phyloP scores from a whole-genome alignment of 164 flowering plant species.

The Magnolia officinalis region DNA sequence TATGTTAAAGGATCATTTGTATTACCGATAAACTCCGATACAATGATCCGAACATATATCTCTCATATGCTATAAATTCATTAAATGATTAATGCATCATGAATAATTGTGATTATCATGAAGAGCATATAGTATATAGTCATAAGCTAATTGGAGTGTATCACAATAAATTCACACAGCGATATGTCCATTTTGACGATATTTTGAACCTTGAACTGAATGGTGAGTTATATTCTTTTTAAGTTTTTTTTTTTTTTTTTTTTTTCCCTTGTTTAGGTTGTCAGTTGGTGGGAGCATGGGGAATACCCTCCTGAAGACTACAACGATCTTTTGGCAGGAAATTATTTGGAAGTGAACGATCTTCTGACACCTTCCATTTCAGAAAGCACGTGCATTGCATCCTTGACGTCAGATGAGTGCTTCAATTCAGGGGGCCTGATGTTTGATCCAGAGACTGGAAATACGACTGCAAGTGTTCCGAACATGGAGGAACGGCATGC shows the following conservation, averaged over 20 bases:
- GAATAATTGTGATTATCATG: too few species aligned
- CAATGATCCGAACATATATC: too few species aligned
- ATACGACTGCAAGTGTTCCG: constrained; percentile 11
- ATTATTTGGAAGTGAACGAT: constrained; percentile 45
- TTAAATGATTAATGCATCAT: too few species aligned
- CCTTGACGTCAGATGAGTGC: constrained; percentile 41
- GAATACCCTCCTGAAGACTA: constrained; percentile 12
- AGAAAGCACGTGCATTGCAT: constrained; percentile 38
- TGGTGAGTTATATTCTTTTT: neutral
- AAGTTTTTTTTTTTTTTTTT: too few species aligned
- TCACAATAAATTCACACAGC: too few species aligned
- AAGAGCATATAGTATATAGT: too few species aligned
- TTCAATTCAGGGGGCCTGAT: constrained; percentile 39
- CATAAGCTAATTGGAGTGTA: too few species aligned
- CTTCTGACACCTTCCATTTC: constrained; percentile 42
- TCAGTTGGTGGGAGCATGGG: constrained; percentile 3
- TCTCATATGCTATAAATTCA: too few species aligned
- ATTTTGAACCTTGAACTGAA: neutral
- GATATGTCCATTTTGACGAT: neutral
- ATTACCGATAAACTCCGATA: neutral
- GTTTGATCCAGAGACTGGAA: constrained; percentile 28
- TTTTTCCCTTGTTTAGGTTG: constrained; percentile 8
- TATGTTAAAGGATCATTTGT: neutral
- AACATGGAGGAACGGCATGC: neutral
- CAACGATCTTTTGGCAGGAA: constrained; percentile 16